phyloP scores from a whole-genome alignment of 805 yeast species.

The Clavispora fructus region DNA sequence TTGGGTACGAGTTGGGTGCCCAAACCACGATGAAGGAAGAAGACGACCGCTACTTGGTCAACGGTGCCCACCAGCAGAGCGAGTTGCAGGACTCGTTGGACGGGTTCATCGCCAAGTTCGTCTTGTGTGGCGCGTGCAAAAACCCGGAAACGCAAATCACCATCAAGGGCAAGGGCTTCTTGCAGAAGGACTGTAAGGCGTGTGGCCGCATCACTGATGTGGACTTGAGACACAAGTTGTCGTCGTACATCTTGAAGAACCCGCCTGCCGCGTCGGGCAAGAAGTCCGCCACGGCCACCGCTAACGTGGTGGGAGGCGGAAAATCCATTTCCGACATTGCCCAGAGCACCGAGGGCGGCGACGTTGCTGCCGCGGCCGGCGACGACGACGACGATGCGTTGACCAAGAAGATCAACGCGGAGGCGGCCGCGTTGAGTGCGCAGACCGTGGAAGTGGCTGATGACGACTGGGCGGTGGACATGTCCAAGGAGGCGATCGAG shows the following conservation, averaged over 20 bases:
- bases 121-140: constrained; percentile 89
- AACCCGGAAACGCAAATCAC: constrained; percentile 96
- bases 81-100: constrained; percentile 92
- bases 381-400: constrained; percentile 68
- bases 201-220: constrained; percentile 87
- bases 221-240: constrained; percentile 81
- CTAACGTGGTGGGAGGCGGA: constrained; percentile 86
- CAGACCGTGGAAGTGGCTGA: constrained; percentile 64
- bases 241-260: constrained; percentile 84
- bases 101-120: constrained; percentile 89
- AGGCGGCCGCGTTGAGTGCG: constrained; percentile 61
- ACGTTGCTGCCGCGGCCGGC: constrained; percentile 27
- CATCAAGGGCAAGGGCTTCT: constrained; percentile 65
- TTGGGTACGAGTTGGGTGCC: constrained; percentile 96
- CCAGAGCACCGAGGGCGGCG: constrained; percentile 36
- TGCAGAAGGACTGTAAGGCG: constrained; percentile 94
- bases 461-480: constrained; percentile 97
- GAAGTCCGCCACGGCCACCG: constrained; percentile 84
- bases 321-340: constrained; percentile 75
- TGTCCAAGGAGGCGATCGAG: constrained; percentile 92
- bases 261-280: constrained; percentile 68
- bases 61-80: constrained; percentile 87
- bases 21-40: constrained; percentile 79
- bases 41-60: constrained; percentile 83
- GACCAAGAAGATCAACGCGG: constrained; percentile 76